phyloP scores from a whole-genome alignment of 1,139 yeast genomes.

The Wickerhamomyces sp. region DNA sequence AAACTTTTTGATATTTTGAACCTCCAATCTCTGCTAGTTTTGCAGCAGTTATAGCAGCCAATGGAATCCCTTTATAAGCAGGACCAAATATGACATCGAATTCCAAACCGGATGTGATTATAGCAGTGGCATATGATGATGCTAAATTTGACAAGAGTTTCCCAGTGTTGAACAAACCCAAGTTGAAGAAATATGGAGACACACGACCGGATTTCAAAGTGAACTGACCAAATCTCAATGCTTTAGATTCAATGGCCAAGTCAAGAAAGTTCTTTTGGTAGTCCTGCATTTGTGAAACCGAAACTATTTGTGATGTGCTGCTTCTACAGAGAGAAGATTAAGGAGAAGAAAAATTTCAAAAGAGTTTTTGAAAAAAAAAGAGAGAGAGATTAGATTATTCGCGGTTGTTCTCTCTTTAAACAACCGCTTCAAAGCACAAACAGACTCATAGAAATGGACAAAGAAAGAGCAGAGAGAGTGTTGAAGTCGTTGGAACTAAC shows the following conservation, averaged over 20 bases:
- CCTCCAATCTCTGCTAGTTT: slow-evolving; percentile 89
- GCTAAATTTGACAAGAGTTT: slow-evolving; percentile 73
- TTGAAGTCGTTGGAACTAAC: background rate
- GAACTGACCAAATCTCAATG: slow-evolving; percentile 82
- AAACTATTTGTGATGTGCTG: too few relatives aligned
- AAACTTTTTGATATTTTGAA: slow-evolving; percentile 58
- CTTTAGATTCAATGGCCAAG: slow-evolving; percentile 73
- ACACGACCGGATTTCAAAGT: slow-evolving; percentile 87
- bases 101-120: slow-evolving; percentile 71
- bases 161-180: slow-evolving; percentile 86
- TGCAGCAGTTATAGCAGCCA: slow-evolving; percentile 89
- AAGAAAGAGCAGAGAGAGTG: background rate
- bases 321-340: too few relatives aligned
- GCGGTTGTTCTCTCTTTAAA: too few relatives aligned
- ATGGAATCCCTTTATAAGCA: slow-evolving; percentile 95
- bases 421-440: background rate
- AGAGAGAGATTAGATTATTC: too few relatives aligned
- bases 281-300: too few relatives aligned
- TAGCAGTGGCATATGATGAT: slow-evolving; percentile 82
- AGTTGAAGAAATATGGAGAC: slow-evolving; percentile 96
- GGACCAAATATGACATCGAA: slow-evolving; percentile 95
- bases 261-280: slow-evolving; percentile 70
- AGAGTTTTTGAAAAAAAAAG: background rate
- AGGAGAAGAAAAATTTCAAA: too few relatives aligned
- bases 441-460: background rate